These are phyloP conservation scores for Sporobolomyces roseus DNA, from an alignment of 768 basidiomycete genomes.

Conservation along the genomic window DNA sequence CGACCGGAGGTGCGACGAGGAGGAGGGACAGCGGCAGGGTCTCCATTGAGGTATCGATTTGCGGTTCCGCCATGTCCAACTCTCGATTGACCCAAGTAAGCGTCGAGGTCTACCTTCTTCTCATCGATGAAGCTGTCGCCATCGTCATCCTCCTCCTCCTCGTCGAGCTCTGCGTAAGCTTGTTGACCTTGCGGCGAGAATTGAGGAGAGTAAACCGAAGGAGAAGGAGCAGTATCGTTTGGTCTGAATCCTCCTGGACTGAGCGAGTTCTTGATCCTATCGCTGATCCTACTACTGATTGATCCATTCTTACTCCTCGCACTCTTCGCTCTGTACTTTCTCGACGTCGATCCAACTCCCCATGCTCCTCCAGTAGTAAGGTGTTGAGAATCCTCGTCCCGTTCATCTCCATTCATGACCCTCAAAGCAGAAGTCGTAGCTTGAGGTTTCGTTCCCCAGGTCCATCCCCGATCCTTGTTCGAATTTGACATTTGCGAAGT, in stretches of 20 bases:
- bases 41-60: constrained; percentile 22
- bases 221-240: constrained; percentile 6
- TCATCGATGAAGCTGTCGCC: too few relatives aligned
- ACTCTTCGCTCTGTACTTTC: constrained; percentile 19
- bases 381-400: not conserved
- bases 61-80: constrained; percentile 24
- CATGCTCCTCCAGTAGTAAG: not conserved
- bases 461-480: constrained; percentile 12
- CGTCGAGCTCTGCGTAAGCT: constrained; percentile 3
- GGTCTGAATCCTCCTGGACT: not conserved
- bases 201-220: constrained; percentile 36
- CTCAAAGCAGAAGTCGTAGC: not conserved
- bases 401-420: not conserved
- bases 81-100: constrained; percentile 31
- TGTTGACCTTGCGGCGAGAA: constrained; percentile 7
- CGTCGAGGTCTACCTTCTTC: constrained; percentile 28
- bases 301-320: constrained; percentile 15
- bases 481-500: not conserved
- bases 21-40: not conserved
- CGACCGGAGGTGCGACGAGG: not conserved
- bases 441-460: constrained; percentile 20
- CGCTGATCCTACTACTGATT: constrained; percentile 15
- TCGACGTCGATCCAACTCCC: not conserved
- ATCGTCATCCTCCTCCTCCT: constrained; percentile 19
- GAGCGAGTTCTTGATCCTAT: constrained; percentile 13